These are phyloP conservation scores for Globisporangium irregulare DNA, from an alignment of 352 stramenopile genomes.

Conservation along the genomic window DNA sequence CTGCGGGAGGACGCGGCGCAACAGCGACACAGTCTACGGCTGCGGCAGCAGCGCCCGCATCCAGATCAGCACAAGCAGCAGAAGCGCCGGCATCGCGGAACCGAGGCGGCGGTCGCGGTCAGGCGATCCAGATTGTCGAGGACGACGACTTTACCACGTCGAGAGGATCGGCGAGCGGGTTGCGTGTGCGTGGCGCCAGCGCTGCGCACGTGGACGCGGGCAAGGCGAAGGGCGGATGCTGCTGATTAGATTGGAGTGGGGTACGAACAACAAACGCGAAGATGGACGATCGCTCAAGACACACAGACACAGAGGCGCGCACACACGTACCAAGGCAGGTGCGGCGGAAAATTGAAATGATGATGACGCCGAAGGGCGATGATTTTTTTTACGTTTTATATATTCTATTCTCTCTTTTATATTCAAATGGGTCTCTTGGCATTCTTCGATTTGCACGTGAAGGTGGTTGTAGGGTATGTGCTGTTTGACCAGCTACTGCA, in stretches of 20 bases:
- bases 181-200: conserved; percentile 48
- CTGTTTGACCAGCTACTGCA: not conserved
- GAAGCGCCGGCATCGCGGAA: conserved; percentile 23
- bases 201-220: conserved; percentile 35
- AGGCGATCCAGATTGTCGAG: conserved; percentile 62
- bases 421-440: not conserved
- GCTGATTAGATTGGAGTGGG: conserved; percentile 25
- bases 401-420: conserved; percentile 9
- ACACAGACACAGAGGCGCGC: not conserved
- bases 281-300: not conserved
- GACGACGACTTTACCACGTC: conserved; percentile 34
- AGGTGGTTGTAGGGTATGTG: no score
- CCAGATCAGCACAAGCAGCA: not conserved
- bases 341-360: conserved; percentile 8
- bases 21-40: conserved; percentile 13
- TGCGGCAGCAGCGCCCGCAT: conserved; percentile 14
- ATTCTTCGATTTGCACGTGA: not conserved
- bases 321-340: not conserved
- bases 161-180: conserved; percentile 29
- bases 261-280: not conserved
- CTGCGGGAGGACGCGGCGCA: conserved; percentile 4
- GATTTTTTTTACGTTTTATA: conserved; percentile 11
- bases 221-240: conserved; percentile 62
- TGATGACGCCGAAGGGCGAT: conserved; percentile 5
- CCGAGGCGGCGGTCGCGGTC: conserved; percentile 45